These are phyloP conservation scores for Mikania micrantha DNA, from an alignment of 129 eudicot genomes.

Conservation along the genomic window DNA sequence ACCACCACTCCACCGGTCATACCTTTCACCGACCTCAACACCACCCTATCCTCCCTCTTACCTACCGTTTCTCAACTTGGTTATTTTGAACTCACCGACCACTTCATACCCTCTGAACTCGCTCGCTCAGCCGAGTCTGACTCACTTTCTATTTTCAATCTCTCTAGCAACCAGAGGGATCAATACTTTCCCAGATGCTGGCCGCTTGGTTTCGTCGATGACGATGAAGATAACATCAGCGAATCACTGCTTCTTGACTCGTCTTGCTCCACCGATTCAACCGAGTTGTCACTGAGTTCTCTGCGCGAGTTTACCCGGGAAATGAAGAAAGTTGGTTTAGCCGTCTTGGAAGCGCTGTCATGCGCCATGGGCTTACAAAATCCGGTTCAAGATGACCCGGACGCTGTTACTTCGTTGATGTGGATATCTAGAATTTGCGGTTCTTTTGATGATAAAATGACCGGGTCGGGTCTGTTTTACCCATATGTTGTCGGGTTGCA, in stretches of 20 bases:
- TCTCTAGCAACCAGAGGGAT: constrained; percentile 35
- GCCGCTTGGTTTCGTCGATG: constrained; percentile 63
- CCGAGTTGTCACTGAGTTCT: constrained; percentile 33
- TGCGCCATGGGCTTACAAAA: constrained; percentile 49
- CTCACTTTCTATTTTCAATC: constrained; percentile 43
- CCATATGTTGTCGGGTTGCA: constrained; percentile 80
- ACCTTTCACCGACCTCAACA: constrained; percentile 21
- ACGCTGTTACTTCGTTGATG: constrained; percentile 43
- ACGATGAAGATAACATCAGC: constrained; percentile 27
- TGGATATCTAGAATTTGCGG: constrained; percentile 40
- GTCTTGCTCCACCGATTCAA: constrained; percentile 16
- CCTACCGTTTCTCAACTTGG: constrained; percentile 50
- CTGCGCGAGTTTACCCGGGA: constrained; percentile 50
- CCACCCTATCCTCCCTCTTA: constrained; percentile 25
- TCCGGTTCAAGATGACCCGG: constrained; percentile 37
- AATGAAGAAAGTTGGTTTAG: constrained; percentile 59
- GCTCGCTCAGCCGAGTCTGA: constrained; percentile 61
- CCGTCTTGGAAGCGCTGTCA: constrained; percentile 46
- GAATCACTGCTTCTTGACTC: constrained; percentile 61
- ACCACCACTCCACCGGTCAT: constrained; percentile 20
- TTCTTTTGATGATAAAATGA: constrained; percentile 8
- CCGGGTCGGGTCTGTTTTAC: constrained; percentile 45
- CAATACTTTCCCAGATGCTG: constrained; percentile 45
- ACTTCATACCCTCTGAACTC: constrained; percentile 44
- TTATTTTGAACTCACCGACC: constrained; percentile 59